These are phyloP conservation scores for Gossypium sturtianum DNA, from an alignment of 345 rosid species.

Conservation along the genomic window DNA sequence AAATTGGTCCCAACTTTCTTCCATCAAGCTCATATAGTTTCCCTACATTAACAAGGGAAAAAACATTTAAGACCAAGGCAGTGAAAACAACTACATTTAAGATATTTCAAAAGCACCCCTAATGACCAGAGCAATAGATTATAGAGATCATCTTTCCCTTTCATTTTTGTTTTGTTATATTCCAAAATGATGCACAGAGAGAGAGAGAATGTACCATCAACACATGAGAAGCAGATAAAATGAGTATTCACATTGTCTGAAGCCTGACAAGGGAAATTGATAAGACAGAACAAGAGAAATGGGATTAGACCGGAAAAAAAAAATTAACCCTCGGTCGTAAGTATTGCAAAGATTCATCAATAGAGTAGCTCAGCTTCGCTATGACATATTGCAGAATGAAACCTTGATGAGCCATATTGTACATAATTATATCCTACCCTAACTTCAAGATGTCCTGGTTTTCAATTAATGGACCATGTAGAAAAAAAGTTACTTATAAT, in stretches of 20 bases:
- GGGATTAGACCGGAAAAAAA: not conserved
- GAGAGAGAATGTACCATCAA: constrained; percentile 49
- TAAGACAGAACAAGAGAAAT: not conserved
- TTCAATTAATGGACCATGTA: not conserved
- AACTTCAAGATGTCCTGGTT: not conserved
- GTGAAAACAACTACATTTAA: not conserved
- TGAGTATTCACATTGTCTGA: constrained; percentile 58
- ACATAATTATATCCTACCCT: not conserved
- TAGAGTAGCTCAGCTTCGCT: not conserved
- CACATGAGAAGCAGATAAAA: constrained; percentile 81
- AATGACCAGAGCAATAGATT: not conserved
- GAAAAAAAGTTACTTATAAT: not conserved
- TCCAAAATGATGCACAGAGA: not conserved
- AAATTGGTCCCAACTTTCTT: constrained; percentile 69
- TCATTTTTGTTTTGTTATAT: not conserved
- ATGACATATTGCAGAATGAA: too few relatives aligned
- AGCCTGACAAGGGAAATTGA: constrained; percentile 43
- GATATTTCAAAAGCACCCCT: not conserved
- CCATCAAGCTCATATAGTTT: constrained; percentile 92
- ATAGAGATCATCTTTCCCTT: not conserved
- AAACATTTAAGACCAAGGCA: not conserved
- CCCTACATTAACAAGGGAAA: constrained; percentile 29
- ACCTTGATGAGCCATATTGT: not conserved
- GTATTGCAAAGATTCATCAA: not conserved
- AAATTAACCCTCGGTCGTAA: not conserved